Conservation (phyloP, 176 grass and related monocot genomes). For the Eleusine coracana region DNA sequence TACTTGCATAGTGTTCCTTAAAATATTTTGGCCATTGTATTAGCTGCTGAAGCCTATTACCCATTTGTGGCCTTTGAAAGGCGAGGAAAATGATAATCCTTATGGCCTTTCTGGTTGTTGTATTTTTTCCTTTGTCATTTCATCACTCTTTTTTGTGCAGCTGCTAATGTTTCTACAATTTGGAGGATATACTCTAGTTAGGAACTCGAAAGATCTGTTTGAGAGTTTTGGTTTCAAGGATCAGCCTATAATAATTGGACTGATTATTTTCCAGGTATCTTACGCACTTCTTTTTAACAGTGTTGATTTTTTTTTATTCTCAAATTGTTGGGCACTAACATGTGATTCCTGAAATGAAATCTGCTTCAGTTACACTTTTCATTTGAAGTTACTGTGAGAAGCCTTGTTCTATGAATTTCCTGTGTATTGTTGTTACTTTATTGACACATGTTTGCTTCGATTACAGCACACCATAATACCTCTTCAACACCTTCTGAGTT, state of each 20-base stretch:
- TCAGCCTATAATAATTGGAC: slow-evolving; percentile 88
- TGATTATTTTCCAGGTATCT: slow-evolving; percentile 92
- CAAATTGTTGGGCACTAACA: slow-evolving; percentile 15
- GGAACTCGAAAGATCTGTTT: slow-evolving; percentile 98
- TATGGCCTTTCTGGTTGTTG: not conserved
- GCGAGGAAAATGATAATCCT: not conserved
- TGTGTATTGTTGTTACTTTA: slow-evolving; percentile 2
- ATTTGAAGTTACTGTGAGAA: slow-evolving; percentile 6
- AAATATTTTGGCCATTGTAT: not conserved
- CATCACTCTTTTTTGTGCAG: slow-evolving; percentile 49
- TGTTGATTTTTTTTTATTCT: slow-evolving; percentile 17
- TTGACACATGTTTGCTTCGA: slow-evolving; percentile 30
- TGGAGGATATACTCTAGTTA: slow-evolving; percentile 95
- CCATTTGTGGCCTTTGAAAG: not conserved
- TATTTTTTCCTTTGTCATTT: not conserved
- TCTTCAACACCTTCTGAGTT: slow-evolving; percentile 82
- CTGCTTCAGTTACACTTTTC: slow-evolving; percentile 2
- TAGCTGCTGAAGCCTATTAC: slow-evolving; percentile 6
- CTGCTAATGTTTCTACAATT: slow-evolving; percentile 97
- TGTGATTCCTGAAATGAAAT: slow-evolving; percentile 19
- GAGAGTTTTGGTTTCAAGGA: slow-evolving; percentile 91
- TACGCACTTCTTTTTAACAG: not conserved
- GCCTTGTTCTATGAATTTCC: slow-evolving; percentile 15
- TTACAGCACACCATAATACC: slow-evolving; percentile 97
- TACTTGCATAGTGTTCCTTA: not conserved